A percentile compares a stretch with the other conserved stretches of the same genome.
These are phyloP conservation scores for Penicillium sp. DNA, from an alignment of 2,329 filamentous ascomycete species.

Conservation along the genomic window DNA sequence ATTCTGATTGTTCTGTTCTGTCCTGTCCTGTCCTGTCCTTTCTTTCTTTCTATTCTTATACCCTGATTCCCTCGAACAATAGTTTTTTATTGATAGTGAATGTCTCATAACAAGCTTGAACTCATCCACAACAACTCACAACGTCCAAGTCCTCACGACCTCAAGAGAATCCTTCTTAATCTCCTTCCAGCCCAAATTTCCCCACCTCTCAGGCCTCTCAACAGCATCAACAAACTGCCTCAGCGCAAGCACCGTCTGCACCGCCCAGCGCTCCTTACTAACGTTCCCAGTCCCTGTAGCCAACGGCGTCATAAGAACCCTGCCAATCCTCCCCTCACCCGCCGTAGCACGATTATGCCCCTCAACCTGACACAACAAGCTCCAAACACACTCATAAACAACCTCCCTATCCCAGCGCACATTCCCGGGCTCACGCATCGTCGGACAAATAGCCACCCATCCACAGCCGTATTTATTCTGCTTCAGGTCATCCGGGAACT, in stretches of 20 bases:
- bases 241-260: conserved; percentile 50
- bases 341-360: conserved; percentile 42
- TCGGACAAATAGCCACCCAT: conserved; percentile 53
- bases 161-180: conserved; percentile 30
- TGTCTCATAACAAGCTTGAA: too few relatives aligned
- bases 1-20: too few relatives aligned
- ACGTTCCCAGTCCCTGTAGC: conserved; percentile 50
- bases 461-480: conserved; percentile 43
- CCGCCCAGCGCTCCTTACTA: conserved; percentile 49
- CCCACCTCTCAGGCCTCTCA: conserved; percentile 46
- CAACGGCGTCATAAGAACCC: conserved; percentile 52
- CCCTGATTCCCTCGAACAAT: too few relatives aligned
- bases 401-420: conserved; percentile 53
- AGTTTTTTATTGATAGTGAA: too few relatives aligned
- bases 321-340: conserved; percentile 34
- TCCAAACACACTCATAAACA: conserved; percentile 56
- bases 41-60: too few relatives aligned
- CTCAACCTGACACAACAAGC: conserved; percentile 49
- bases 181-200: conserved; percentile 37
- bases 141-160: conserved; percentile 16
- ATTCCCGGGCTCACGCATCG: conserved; percentile 49
- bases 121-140: neutral
- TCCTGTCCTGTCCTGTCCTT: too few relatives aligned
- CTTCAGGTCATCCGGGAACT: conserved; percentile 43
- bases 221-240: conserved; percentile 52